Percentiles rank a stretch among this genome's conserved stretches.
These are phyloP conservation scores for Rhynchosporium secalis DNA, from an alignment of 2,329 filamentous ascomycete species.

Conservation along the genomic window DNA sequence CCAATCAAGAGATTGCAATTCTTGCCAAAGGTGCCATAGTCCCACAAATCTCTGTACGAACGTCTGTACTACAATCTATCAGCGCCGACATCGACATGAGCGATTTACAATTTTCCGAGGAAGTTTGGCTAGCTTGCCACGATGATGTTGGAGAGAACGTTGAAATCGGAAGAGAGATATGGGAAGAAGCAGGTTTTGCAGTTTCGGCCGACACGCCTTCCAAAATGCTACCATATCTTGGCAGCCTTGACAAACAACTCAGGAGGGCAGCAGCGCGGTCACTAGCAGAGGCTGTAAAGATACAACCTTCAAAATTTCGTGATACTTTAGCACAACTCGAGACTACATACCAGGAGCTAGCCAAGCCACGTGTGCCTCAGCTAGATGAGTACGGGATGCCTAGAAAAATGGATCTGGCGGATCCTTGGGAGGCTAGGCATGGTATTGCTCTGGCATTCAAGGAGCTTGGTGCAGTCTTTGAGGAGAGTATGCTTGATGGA, in stretches of 20 bases:
- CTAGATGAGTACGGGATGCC: constrained; percentile 95
- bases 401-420: constrained; percentile 79
- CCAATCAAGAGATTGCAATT: constrained; percentile 66
- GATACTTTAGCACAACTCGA: constrained; percentile 66
- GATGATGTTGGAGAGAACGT: constrained; percentile 87
- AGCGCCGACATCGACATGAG: constrained; percentile 90
- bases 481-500: constrained; percentile 66
- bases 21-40: constrained; percentile 80
- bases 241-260: constrained; percentile 77
- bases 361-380: constrained; percentile 79
- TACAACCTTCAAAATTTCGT: constrained; percentile 59
- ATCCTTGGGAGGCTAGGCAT: constrained; percentile 89
- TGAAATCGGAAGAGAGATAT: constrained; percentile 82
- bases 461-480: constrained; percentile 72
- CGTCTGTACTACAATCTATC: constrained; percentile 83
- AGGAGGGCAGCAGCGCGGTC: constrained; percentile 80
- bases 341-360: constrained; percentile 71
- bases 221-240: constrained; percentile 74
- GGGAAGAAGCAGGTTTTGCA: constrained; percentile 87
- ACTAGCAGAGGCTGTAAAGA: constrained; percentile 70
- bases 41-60: constrained; percentile 75
- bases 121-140: constrained; percentile 92
- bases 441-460: constrained; percentile 87
- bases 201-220: constrained; percentile 64
- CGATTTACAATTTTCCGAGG: constrained; percentile 80